Conservation (phyloP, 1,284 basidiomycete species). For the Kalmanozyma brasiliensis region DNA sequence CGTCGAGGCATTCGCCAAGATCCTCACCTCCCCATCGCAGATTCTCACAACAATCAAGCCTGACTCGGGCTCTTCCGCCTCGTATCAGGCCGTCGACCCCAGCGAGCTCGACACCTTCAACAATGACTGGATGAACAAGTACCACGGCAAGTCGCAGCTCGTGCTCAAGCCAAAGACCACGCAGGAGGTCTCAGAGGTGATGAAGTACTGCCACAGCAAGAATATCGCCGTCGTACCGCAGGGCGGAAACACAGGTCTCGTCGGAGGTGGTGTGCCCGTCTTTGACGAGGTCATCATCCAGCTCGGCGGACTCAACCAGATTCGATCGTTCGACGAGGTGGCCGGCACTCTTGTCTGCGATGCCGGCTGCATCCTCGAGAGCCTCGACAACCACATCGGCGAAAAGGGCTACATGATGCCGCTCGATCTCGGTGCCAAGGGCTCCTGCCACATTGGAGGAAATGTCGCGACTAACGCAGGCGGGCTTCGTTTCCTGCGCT, state of each 20-base stretch:
- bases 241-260: conserved; percentile 97
- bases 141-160: conserved; percentile 82
- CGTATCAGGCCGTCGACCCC: conserved; percentile 68
- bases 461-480: conserved; percentile 98
- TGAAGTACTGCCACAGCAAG: conserved; percentile 62
- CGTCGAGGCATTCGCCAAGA: conserved; percentile 70
- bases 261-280: conserved; percentile 92
- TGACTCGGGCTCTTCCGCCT: conserved; percentile 45
- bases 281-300: conserved; percentile 89
- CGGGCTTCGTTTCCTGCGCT: conserved; percentile 89
- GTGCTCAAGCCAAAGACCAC: conserved; percentile 90
- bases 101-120: conserved; percentile 84
- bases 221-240: conserved; percentile 83
- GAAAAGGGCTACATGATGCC: conserved; percentile 96
- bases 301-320: conserved; percentile 81
- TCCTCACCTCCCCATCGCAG: conserved; percentile 70
- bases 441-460: conserved; percentile 97
- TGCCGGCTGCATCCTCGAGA: conserved; percentile 94
- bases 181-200: conserved; percentile 84
- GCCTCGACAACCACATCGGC: conserved; percentile 84
- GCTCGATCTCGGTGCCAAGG: conserved; percentile 96
- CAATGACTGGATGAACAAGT: conserved; percentile 97
- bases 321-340: conserved; percentile 87
- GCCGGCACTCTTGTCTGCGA: conserved; percentile 75
- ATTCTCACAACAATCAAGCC: conserved; percentile 71